phyloP scores from a whole-genome alignment of 192 early-diverging fungal species.

The Coemansia sp. region DNA sequence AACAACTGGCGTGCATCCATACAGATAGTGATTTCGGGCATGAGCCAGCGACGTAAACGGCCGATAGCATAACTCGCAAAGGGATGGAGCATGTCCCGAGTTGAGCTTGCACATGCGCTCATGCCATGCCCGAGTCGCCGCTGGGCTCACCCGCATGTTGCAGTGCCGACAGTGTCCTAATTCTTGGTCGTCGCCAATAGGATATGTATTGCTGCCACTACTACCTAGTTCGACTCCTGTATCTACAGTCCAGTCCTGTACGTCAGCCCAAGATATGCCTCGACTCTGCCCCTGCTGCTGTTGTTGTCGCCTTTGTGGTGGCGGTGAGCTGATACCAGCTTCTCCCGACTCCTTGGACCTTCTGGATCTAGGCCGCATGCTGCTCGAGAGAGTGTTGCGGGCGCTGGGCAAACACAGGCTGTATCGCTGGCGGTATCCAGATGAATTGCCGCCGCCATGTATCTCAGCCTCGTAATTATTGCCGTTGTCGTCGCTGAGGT shows the following conservation, averaged over 20 bases:
- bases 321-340: not conserved
- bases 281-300: constrained; percentile 2
- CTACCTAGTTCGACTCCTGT: not conserved
- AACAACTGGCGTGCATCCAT: constrained; percentile 35
- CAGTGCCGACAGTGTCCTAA: constrained; percentile 25
- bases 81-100: not conserved
- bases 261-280: constrained; percentile 44
- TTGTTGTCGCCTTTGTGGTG: not conserved
- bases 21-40: constrained; percentile 48
- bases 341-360: not conserved
- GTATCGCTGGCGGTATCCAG: constrained; percentile 6
- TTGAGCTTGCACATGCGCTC: constrained; percentile 43
- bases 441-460: not conserved
- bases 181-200: not conserved
- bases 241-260: constrained; percentile 4
- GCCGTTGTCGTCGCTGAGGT: constrained; percentile 20
- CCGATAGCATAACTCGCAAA: constrained; percentile 30
- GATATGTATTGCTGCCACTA: not conserved
- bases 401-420: constrained; percentile 14
- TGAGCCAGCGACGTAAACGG: constrained; percentile 23
- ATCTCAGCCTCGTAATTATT: not conserved
- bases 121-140: constrained; percentile 34
- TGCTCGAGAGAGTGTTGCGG: not conserved
- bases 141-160: constrained; percentile 40
- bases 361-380: not conserved